Evolutionary conservation across 345 rosid species (phyloP).

Genomic region (Excoecaria agallocha): DNA sequence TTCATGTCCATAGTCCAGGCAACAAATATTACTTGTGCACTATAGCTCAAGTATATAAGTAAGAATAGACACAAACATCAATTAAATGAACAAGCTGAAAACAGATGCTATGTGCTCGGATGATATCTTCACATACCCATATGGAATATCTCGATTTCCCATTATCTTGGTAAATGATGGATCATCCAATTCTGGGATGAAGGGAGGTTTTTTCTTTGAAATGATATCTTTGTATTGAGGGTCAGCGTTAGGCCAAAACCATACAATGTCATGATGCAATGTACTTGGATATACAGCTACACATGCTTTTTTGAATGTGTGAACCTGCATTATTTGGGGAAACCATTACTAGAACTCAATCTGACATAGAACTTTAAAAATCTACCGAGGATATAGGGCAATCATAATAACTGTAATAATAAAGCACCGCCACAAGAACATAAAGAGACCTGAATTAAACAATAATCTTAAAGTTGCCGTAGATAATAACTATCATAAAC

Average conservation of each 20-base stretch:
- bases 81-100: not conserved
- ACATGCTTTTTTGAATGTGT: slow-evolving; percentile 73
- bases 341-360: not conserved
- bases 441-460: not conserved
- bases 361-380: not conserved
- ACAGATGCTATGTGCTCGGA: not conserved
- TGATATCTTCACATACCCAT: slow-evolving; percentile 48
- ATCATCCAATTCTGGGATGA: slow-evolving; percentile 68
- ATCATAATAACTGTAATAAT: too few species aligned
- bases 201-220: slow-evolving; percentile 64
- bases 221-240: slow-evolving; percentile 65
- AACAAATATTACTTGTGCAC: not conserved
- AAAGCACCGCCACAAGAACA: not conserved
- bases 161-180: slow-evolving; percentile 60
- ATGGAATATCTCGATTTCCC: slow-evolving; percentile 77
- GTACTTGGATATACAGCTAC: slow-evolving; percentile 68
- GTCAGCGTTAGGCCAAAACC: slow-evolving; percentile 93
- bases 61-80: not conserved
- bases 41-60: not conserved
- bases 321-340: slow-evolving; percentile 43
- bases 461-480: not conserved
- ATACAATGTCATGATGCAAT: slow-evolving; percentile 72
- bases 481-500: not conserved
- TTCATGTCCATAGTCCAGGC: not conserved
- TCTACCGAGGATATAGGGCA: slow-evolving; percentile 5